A percentile compares a stretch with the other conserved stretches of the same genome.
Evolutionary conservation across 371 early-diverging fungal species (phyloP).

Genomic region (Mucor circinelloides): DNA sequence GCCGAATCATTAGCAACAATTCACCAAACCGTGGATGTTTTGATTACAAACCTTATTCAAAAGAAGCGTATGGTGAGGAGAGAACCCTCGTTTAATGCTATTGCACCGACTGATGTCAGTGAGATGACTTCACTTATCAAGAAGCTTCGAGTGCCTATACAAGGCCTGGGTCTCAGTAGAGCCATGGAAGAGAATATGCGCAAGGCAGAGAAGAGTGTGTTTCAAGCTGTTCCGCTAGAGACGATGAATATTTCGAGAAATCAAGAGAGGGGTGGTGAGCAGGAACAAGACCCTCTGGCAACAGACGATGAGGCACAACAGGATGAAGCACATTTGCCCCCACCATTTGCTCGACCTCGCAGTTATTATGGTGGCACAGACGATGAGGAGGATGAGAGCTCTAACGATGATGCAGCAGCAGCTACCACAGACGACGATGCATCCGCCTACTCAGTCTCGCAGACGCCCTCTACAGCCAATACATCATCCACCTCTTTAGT

Average conservation of each 20-base stretch:
- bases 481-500: neutral
- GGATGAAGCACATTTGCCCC: neutral
- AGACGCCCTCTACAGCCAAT: neutral
- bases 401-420: neutral
- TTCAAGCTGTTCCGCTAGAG: neutral
- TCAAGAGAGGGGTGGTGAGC: too few relatives aligned
- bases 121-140: slow-evolving; percentile 44
- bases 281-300: neutral
- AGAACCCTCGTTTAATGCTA: slow-evolving; percentile 37
- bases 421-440: slow-evolving; percentile 4
- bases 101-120: slow-evolving; percentile 44
- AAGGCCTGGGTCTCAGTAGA: slow-evolving; percentile 38
- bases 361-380: slow-evolving; percentile 32
- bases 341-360: slow-evolving; percentile 10
- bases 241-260: neutral
- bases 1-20: slow-evolving; percentile 25
- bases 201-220: slow-evolving; percentile 19
- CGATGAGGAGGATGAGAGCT: slow-evolving; percentile 19
- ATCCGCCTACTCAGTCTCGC: neutral
- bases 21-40: slow-evolving; percentile 29
- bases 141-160: slow-evolving; percentile 36
- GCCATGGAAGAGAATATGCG: slow-evolving; percentile 52
- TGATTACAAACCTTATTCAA: slow-evolving; percentile 25
- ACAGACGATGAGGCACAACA: neutral
- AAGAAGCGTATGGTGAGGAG: slow-evolving; percentile 42